Conservation (phyloP, 108 stramenopile species). For the Cylindrotheca closterium region DNA sequence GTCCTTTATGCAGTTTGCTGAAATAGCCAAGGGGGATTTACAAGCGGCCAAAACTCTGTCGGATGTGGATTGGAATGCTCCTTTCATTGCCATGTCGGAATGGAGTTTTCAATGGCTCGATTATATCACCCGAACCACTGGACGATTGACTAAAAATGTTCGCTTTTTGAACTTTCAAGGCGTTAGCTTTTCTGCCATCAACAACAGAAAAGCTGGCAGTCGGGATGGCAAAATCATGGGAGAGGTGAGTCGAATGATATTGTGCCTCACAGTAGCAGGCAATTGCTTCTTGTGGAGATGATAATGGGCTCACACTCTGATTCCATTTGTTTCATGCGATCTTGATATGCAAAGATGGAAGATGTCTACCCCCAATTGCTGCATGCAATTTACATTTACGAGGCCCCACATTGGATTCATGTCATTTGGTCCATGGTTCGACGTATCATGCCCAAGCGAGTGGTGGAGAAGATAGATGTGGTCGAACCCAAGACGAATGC, state of each 20-base stretch:
- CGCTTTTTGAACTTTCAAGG: constrained; percentile 10
- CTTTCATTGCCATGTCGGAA: constrained; percentile 18
- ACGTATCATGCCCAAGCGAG: constrained; percentile 3
- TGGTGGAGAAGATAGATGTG: constrained; percentile 9
- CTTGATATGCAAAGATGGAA: no score
- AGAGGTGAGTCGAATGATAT: no score
- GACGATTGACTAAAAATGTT: constrained; percentile 22
- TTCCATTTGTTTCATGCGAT: no score
- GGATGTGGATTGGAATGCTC: background rate
- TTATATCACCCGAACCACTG: constrained; percentile 26
- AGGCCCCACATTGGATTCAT: background rate
- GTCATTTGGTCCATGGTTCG: constrained; percentile 1
- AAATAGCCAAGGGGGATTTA: constrained; percentile 1
- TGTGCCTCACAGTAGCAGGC: no score
- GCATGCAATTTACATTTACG: constrained; percentile 1
- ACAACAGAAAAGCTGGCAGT: background rate
- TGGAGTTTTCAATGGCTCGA: constrained; percentile 27
- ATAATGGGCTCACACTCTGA: no score
- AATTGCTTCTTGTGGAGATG: no score
- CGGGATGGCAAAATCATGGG: background rate
- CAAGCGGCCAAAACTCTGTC: constrained; percentile 1
- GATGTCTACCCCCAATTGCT: constrained; percentile 20
- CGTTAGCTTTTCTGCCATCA: background rate
- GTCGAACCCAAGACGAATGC: no score
- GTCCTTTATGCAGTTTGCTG: constrained; percentile 5